A percentile compares a stretch with the other conserved stretches of the same genome.
Evolutionary conservation across 495 filamentous ascomycete genomes (phyloP).

Genomic region (Penicillium waksmanii): DNA sequence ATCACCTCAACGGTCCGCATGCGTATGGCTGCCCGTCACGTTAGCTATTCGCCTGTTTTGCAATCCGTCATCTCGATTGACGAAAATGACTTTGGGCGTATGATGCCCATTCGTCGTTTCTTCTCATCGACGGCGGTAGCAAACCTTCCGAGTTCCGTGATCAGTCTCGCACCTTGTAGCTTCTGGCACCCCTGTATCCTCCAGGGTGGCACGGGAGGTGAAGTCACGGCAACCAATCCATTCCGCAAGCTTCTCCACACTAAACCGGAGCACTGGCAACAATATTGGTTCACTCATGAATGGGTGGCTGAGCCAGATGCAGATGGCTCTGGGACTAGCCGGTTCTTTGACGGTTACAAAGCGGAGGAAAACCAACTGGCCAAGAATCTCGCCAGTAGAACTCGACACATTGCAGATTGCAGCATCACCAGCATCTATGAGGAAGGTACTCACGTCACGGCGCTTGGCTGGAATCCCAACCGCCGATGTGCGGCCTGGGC

Average conservation of each 20-base stretch:
- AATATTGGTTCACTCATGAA: constrained; percentile 66
- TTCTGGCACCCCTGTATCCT: constrained; percentile 58
- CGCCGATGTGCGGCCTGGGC: constrained; percentile 65
- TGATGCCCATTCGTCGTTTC: constrained; percentile 58
- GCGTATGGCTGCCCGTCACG: constrained; percentile 49
- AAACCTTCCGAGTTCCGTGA: constrained; percentile 42
- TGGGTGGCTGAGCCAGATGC: constrained; percentile 47
- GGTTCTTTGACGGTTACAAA: constrained; percentile 64
- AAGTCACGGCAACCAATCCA: constrained; percentile 59
- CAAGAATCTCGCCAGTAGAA: constrained; percentile 35
- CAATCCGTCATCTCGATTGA: constrained; percentile 59
- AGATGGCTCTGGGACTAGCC: constrained; percentile 45
- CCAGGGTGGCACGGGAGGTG: constrained; percentile 60
- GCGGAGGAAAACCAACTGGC: constrained; percentile 46
- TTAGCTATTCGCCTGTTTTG: constrained; percentile 61
- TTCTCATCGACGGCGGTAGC: constrained; percentile 51
- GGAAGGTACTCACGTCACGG: constrained; percentile 57
- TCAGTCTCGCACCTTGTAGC: constrained; percentile 45
- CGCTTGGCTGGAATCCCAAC: constrained; percentile 70
- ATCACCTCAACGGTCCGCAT: constrained; percentile 52
- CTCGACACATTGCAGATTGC: constrained; percentile 39
- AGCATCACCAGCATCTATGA: constrained; percentile 59
- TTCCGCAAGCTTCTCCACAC: constrained; percentile 54
- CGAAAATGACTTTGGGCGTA: constrained; percentile 59
- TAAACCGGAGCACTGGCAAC: constrained; percentile 59